Base-by-base conservation (phyloP, 768 basidiomycete genomes). In the Naganishia antarctica region DNA sequence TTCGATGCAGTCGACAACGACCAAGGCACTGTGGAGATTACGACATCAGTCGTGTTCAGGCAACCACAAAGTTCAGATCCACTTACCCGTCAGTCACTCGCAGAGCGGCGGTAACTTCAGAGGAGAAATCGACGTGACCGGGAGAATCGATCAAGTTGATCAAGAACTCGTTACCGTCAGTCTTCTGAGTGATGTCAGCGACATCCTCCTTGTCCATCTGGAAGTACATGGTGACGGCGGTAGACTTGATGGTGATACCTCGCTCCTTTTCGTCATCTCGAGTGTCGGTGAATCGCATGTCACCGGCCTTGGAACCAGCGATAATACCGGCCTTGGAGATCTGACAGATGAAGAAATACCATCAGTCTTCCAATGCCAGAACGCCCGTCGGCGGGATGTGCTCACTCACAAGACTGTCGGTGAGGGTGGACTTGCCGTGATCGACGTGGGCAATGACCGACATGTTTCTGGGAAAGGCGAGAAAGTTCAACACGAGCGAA, bases 131-230 rank as follows among this genome's bases (percentile, higher is more conserved):
- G 80, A 99, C 96, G 85, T 99, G 96, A 74, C 96, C 96, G 60
- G 96, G 96, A 8, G 93, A 97, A 79, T 99, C 96, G 82, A 99
- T 98, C 82, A 99, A 81, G 82, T 99, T 99, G 84, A 99, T 97
- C 84, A 99, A 85, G 85, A 99, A 99, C 79, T 97, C 91, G 77
- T 85, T 83, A 69, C 92, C 91, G 0, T 85, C 84, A 45, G 92
- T 96, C 82, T 97, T 91, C 82, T 99, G 94, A 79, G 89, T 87
- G 80, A 99, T 88, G 62, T 86, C 82, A 11, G 78, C 69, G 31
- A 96, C 75, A 65, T 97, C 91, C 12, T 94, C 93, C 83, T 94
- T 90, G 77, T 83, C 79, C 74, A 99, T 84, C 82, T 91, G 86
- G 78, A 99, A 99, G 81, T 97, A 98, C 94, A 98, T 98, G 65